These are phyloP conservation scores for Blastocystis hominis DNA, from an alignment of 352 stramenopile genomes.

Conservation along the genomic window DNA sequence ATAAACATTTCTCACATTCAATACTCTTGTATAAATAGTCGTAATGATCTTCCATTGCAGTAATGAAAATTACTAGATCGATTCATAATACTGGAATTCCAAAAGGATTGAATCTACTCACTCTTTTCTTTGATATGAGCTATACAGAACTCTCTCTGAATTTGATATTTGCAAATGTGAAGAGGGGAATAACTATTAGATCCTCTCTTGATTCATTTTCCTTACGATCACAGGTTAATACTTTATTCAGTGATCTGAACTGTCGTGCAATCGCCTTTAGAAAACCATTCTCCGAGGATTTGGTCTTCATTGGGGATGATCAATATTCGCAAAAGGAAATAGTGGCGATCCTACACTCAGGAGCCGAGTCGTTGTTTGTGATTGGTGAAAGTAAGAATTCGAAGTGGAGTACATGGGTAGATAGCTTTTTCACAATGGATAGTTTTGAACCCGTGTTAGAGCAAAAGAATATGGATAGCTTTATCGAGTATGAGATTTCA, in stretches of 20 bases:
- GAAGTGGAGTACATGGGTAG: background rate
- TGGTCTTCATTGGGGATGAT: background rate
- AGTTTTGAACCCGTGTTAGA: background rate
- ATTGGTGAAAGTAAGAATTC: background rate
- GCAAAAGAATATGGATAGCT: background rate
- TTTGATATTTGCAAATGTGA: background rate
- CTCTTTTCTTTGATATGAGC: background rate
- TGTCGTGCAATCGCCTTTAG: background rate
- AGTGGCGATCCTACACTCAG: background rate
- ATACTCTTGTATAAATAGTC: constrained; percentile 72
- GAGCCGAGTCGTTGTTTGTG: background rate
- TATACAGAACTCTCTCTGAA: background rate
- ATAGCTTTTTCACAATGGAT: background rate
- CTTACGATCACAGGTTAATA: background rate
- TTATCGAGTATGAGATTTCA: background rate
- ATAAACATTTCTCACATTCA: background rate
- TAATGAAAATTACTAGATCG: background rate
- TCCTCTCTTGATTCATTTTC: background rate
- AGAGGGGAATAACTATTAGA: background rate
- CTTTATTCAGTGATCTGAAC: background rate
- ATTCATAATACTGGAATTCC: background rate
- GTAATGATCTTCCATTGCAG: constrained; percentile 67
- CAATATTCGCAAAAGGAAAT: background rate
- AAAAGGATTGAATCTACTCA: too few species aligned
- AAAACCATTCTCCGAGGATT: background rate